Base-by-base conservation (phyloP, 1,139 yeast genomes). In the Hyphopichia khmerensis region DNA sequence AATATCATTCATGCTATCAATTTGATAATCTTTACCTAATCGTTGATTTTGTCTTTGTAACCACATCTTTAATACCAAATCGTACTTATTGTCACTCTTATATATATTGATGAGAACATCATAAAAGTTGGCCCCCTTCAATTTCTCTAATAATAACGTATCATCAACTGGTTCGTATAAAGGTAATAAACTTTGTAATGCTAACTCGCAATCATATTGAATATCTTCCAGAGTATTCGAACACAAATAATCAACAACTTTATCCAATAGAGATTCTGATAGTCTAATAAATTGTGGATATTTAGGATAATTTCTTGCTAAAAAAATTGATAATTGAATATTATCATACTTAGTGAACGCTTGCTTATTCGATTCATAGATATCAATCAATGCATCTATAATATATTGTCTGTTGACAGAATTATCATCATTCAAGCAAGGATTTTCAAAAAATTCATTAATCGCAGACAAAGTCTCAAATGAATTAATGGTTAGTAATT, bases 371-470 rank as follows among this genome's bases (percentile, higher is more conserved):
- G 63, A 62, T 7, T 65, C 69, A 52, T 57, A 76, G 3, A 81
- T 60, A 38, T 82, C 87, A n/a, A 82, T 57, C 29, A 86, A 61
- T 3, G 84, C 80, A 43, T 84, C 87, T 14, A 83, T 63, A n/a
- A 86, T 74, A 48, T 80, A 79, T 57, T 86, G 95, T 16, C 95
- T 68, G 41, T 69, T 80, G 15, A 81, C 62, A 3, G 62, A 56
- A 19, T 48, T 49, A 39, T 75, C 79, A 26, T 75, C 82, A 54
- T 88, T 87, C 42, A 88, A 58, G 36, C 74, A 69, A 0, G 84
- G 66, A 54, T 87, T 93, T 56, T 88, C 96, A 57, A 88, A 84
- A 26, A 84, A 87, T 56, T 87, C 95, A 56, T 87, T 85, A 48
- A 88, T 58, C 0, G 86, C 76, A 0, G 84, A 72, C 41, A 87